These are phyloP conservation scores for Coffea canephora DNA, from an alignment of 257 asterid genomes.

Conservation along the genomic window DNA sequence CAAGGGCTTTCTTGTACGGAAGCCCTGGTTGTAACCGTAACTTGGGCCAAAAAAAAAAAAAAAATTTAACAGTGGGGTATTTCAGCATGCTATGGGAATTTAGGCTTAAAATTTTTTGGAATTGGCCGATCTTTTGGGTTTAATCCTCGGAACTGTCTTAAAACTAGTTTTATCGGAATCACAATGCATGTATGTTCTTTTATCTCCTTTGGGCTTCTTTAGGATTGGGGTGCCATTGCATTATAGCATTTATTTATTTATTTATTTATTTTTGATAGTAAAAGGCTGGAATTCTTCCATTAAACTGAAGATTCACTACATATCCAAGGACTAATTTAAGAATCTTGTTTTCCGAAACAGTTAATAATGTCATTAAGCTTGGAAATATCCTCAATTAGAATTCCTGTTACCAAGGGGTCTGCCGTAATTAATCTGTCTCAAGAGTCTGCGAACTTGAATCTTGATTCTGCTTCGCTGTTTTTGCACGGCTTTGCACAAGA, in stretches of 20 bases:
- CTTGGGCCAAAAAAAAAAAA: not conserved
- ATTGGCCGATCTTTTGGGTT: not conserved
- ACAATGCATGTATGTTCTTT: not conserved
- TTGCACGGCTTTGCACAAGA: too few relatives aligned
- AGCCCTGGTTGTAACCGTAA: constrained; percentile 13
- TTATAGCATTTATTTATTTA: not conserved
- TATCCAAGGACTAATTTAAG: too few relatives aligned
- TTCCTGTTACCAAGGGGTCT: too few relatives aligned
- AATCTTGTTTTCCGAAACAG: too few relatives aligned
- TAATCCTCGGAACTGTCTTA: not conserved
- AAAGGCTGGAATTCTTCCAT: too few relatives aligned
- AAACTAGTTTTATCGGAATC: not conserved
- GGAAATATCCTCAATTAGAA: too few relatives aligned
- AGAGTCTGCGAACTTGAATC: too few relatives aligned
- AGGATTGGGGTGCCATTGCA: not conserved
- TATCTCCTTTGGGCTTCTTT: not conserved
- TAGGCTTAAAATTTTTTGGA: not conserved
- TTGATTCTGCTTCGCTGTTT: too few relatives aligned
- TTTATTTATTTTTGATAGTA: too few relatives aligned
- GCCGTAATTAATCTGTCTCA: too few relatives aligned
- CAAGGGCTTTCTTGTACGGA: constrained; percentile 14
- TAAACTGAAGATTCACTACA: too few relatives aligned
- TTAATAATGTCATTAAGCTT: too few relatives aligned
- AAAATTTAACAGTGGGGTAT: not conserved
- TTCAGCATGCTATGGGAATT: not conserved